Base-by-base conservation (phyloP, 768 basidiomycete genomes). In the Trametes punicea region DNA sequence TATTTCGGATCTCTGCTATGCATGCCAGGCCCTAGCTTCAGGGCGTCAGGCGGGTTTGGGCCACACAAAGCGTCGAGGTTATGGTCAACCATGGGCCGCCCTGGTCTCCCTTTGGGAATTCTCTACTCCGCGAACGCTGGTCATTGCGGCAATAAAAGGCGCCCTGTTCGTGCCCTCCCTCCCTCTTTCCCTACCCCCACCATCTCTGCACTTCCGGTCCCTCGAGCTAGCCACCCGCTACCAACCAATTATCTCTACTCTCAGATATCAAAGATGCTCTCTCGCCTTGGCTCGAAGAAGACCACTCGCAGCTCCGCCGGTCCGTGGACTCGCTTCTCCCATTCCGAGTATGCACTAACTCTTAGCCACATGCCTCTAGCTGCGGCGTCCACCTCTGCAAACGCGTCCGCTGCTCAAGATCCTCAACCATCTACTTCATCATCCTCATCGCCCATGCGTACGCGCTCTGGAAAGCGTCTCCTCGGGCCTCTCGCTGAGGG, bases 391-490 rank as follows among this genome's bases (percentile, higher is more conserved):
- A 27, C n/a, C 20, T 25, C 44, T 18, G 52, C 44, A 9, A 25
- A 8, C 8, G 21, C 44, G 2, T 21, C 51, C 42, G 18, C 31
- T 8, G 16, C 11, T 18, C 51, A 20, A 34, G n/a, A 33, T 8
- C 25, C 42, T 25, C 42, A 45, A 26, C 31, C 51, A 2, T 20
- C 26, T 6, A 38, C 52, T 16, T 29, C 52, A 23, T 18, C 42
- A 8, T 15, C 52, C 15, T 11, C 8, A 10, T 20, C 23, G n/a
- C 52, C 52, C 16, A 54, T 54, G 44, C 52, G 52, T 6, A 54
- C 52, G 34, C 52, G 52, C 44, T 54, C 52, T 21, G 52, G 52
- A 30, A 36, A 39, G 26, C 42, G 21, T 13, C 33, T 54, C 6
- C 31, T 54, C 26, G 18, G 33, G 4, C 52, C 52, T 1, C 16